These are phyloP conservation scores for Dissophora ornata DNA, from an alignment of 192 early-diverging fungal species.

Conservation along the genomic window DNA sequence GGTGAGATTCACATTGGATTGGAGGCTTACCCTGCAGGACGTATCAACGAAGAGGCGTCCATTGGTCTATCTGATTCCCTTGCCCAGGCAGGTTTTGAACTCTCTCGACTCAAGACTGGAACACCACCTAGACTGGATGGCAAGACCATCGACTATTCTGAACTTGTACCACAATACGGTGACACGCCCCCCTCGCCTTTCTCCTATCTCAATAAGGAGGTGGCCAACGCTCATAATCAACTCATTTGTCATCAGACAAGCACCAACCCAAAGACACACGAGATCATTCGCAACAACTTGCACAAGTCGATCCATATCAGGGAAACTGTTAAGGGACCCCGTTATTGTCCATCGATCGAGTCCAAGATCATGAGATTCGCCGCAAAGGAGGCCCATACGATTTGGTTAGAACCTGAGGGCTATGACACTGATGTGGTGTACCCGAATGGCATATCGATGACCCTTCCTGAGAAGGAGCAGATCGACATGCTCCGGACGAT, in stretches of 20 bases:
- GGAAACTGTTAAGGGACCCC: slow-evolving; percentile 84
- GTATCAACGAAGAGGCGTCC: slow-evolving; percentile 78
- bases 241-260: slow-evolving; percentile 81
- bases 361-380: slow-evolving; percentile 82
- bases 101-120: slow-evolving; percentile 87
- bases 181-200: slow-evolving; percentile 80
- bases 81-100: slow-evolving; percentile 76
- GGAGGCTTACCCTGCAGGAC: slow-evolving; percentile 73
- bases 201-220: slow-evolving; percentile 77
- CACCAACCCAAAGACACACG: slow-evolving; percentile 74
- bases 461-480: slow-evolving; percentile 83
- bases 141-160: slow-evolving; percentile 78
- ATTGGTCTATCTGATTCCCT: slow-evolving; percentile 81
- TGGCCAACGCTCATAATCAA: slow-evolving; percentile 76
- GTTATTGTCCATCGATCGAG: slow-evolving; percentile 87
- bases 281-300: slow-evolving; percentile 77
- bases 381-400: slow-evolving; percentile 70
- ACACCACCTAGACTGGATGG: slow-evolving; percentile 84
- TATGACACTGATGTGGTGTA: slow-evolving; percentile 77
- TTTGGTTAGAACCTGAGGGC: slow-evolving; percentile 88
- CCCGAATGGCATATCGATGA: slow-evolving; percentile 88
- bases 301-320: slow-evolving; percentile 85
- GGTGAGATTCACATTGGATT: slow-evolving; percentile 86
- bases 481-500: slow-evolving; percentile 75
- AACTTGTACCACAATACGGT: slow-evolving; percentile 71